A percentile compares a stretch with the other conserved stretches of the same genome.
These are phyloP conservation scores for Rhodocollybia butyracea DNA, from an alignment of 768 basidiomycete species.

Conservation along the genomic window DNA sequence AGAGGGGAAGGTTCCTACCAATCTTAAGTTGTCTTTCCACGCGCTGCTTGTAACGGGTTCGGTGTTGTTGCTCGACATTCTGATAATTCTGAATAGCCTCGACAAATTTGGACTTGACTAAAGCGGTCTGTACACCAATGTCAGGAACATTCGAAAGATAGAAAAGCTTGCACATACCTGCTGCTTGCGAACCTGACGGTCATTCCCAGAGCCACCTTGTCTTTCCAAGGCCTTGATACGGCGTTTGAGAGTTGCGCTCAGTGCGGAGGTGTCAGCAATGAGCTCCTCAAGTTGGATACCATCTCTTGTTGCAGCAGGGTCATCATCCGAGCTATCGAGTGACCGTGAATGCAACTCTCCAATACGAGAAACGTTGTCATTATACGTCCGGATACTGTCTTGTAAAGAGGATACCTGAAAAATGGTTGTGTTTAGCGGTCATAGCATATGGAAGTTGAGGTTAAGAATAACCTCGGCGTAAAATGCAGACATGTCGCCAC, in stretches of 20 bases:
- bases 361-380: conserved; percentile 65
- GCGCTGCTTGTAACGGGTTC: conserved; percentile 73
- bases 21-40: conserved; percentile 88
- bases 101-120: conserved; percentile 62
- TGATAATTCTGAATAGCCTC: conserved; percentile 87
- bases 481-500: conserved; percentile 65
- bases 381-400: conserved; percentile 65
- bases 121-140: not conserved
- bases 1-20: conserved; percentile 38
- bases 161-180: conserved; percentile 44
- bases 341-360: conserved; percentile 72
- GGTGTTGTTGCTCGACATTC: conserved; percentile 76
- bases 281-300: conserved; percentile 64
- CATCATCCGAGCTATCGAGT: conserved; percentile 74
- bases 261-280: conserved; percentile 65
- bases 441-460: not conserved
- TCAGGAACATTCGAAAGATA: not conserved
- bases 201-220: conserved; percentile 61
- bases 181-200: conserved; percentile 72
- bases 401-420: conserved; percentile 71
- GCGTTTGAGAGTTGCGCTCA: conserved; percentile 67
- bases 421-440: not conserved
- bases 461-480: conserved; percentile 62
- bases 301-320: conserved; percentile 56
- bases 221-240: conserved; percentile 71